Base-by-base conservation (phyloP, 305 asterid genomes). In the Solanum hybrid region DNA sequence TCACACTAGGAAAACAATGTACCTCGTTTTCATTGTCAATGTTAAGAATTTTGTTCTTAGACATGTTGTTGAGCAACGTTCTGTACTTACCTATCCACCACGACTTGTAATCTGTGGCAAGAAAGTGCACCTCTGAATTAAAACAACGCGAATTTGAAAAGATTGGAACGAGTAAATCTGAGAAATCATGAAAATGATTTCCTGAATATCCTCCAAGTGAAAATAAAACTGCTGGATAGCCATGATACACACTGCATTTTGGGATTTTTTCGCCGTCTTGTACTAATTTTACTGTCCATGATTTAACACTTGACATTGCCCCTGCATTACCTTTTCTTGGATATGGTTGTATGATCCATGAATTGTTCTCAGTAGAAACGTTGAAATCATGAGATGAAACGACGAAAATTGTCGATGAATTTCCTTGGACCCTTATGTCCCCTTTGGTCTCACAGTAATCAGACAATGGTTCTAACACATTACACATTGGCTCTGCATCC, bases 141-240 rank as follows among this genome's bases (percentile, higher is more conserved):
- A 93, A 94, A 27, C 35, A 86, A 17, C 69, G 90, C 0, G 96
- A 93, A 14, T 94, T 94, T 22, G 95, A 42, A 87, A 91, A 95
- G 5, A 95, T 24, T 2, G 99, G 99, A 1, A 95, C 26, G 24
- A 96, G 17, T 32, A 95, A 15, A 75, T 96, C 98, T 12, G 97
- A 90, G 37, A 95, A 95, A 85, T 94, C 98, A 36, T 96, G 99
- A 93, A 95, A 96, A 79, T 91, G 92, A n/a, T 96, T 96, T 22
- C 99, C 98, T 2, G 95, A 45, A 69, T 7, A 95, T 27, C 98
- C 99, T 29, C 95, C 95, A 12, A 92, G 86, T n/a, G 99, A 95
- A 90, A 95, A 94, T 15, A 95, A 92, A 15, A 96, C 29, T 9
- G 98, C 96, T 10, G 98, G 97, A 42, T 7, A 36, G 82, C 89